Evolutionary conservation across 148 eudicot genomes (phyloP), one percentile per base, ranked within the genome.

Genomic region (Rhododendron griersonianum): DNA sequence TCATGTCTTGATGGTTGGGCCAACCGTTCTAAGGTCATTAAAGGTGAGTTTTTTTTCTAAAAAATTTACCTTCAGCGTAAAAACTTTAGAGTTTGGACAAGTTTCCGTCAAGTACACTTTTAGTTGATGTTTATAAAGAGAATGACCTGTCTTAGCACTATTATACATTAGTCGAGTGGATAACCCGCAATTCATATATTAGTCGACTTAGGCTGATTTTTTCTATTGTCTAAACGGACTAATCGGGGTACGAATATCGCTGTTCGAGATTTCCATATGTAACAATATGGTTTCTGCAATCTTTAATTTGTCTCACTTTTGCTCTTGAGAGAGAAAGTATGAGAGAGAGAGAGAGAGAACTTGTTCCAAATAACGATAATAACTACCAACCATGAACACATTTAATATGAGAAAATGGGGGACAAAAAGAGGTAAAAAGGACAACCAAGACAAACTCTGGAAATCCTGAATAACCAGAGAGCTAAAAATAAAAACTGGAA

Each of bases 371-470:
- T 78, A 78, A 78, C 87, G 76, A 85, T 85, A 55, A 78, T 78
- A 85, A 78, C 87, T 57, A 41, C 87, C 87, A 45, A 63, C 78
- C 39, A n/a, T n/a, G 11, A 79, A 48, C 81, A 85, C 79, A 77
- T 75, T 84, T 45, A 59, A 59, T 33, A 67, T 47, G 23, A 47
- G 63, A 85, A 11, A 37, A 33, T 30, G n/a, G 63, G 33, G 33
- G 11, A 41, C 47, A 59, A 61, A 9, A 41, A 7, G 59, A 7
- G 63, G 78, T 53, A 57, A 65, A 51, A 25, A 85, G 55, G 63
- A 79, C 41, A 78, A 78, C 30, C 37, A 28, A 57, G 59, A 19
- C 35, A 21, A 76, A 28, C 41, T 18, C 28, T 78, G 81, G 50
- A 78, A 41, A 33, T 9, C 48, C 15, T 77, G 47, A 25, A 47